A percentile compares a stretch with the other conserved stretches of the same genome.
Conservation (phyloP, 1,139 yeast species). For the Geotrichum citri-aurantii region DNA sequence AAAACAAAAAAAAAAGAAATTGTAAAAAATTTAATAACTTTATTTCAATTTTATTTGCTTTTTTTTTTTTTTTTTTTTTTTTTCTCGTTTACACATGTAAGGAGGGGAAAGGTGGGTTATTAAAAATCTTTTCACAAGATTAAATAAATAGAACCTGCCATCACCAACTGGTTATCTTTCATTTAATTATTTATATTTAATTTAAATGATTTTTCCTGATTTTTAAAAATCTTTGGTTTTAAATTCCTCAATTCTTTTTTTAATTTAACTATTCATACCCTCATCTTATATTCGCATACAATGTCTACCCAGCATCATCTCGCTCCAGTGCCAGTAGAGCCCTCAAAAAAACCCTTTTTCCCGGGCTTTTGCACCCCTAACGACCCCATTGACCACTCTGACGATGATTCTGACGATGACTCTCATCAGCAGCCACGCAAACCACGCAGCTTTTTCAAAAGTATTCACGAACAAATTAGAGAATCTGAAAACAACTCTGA, state of each 20-base stretch:
- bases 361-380: conserved; percentile 10
- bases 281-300: neutral
- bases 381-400: neutral
- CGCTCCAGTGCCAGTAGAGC: neutral
- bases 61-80: neutral
- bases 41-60: neutral
- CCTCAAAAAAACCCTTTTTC: neutral
- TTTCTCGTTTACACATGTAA: neutral
- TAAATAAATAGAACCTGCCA: neutral
- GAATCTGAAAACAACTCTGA: neutral
- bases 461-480: conserved; percentile 7
- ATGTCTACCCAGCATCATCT: neutral
- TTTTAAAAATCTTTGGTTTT: too few relatives aligned
- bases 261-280: neutral
- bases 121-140: neutral
- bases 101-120: neutral
- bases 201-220: neutral
- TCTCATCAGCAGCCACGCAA: conserved; percentile 1
- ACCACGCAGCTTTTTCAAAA: conserved; percentile 3
- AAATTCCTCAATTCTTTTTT: neutral
- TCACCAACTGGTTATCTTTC: neutral
- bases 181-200: too few relatives aligned
- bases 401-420: neutral
- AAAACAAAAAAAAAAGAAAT: too few relatives aligned
- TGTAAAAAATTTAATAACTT: too few relatives aligned